Percentiles rank a stretch among this genome's conserved stretches.
phyloP scores from a whole-genome alignment of 331 rosid species.

The Phaseolus coccineus region DNA sequence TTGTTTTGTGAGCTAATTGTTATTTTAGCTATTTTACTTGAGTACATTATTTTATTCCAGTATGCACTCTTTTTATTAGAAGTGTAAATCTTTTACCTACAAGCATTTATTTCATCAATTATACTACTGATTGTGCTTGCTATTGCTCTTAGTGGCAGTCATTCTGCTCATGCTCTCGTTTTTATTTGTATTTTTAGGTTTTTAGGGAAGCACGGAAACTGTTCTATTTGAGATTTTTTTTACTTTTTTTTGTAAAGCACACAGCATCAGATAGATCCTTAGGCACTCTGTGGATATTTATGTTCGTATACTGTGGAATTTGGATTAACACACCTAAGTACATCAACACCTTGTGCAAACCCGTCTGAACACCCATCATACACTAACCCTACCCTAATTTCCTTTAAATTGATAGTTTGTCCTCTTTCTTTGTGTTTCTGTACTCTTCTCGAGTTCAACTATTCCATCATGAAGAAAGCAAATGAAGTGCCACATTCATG shows the following conservation, averaged over 20 bases:
- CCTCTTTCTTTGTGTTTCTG: slow-evolving; percentile 13
- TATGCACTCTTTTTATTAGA: not conserved
- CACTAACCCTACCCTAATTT: slow-evolving; percentile 17
- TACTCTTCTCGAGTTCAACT: slow-evolving; percentile 18
- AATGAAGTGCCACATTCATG: slow-evolving; percentile 2
- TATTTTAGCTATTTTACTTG: slow-evolving; percentile 15
- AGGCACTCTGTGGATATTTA: not conserved
- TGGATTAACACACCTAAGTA: slow-evolving; percentile 6
- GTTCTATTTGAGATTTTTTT: not conserved
- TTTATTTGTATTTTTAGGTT: slow-evolving; percentile 18
- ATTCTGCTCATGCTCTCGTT: not conserved
- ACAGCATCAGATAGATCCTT: not conserved
- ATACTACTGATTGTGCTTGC: not conserved
- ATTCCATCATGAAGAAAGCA: slow-evolving; percentile 17
- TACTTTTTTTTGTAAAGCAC: not conserved
- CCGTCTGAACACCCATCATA: not conserved
- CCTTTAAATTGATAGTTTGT: slow-evolving; percentile 23
- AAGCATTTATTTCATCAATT: not conserved
- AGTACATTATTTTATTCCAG: not conserved
- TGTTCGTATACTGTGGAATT: not conserved
- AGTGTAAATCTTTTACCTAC: slow-evolving; percentile 14
- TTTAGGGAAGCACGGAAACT: not conserved
- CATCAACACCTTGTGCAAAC: slow-evolving; percentile 1
- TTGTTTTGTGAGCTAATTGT: slow-evolving; percentile 27
- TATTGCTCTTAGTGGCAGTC: slow-evolving; percentile 17